Evolutionary conservation across 148 eudicot species (phyloP).

Genomic region (Selenicereus undatus): DNA sequence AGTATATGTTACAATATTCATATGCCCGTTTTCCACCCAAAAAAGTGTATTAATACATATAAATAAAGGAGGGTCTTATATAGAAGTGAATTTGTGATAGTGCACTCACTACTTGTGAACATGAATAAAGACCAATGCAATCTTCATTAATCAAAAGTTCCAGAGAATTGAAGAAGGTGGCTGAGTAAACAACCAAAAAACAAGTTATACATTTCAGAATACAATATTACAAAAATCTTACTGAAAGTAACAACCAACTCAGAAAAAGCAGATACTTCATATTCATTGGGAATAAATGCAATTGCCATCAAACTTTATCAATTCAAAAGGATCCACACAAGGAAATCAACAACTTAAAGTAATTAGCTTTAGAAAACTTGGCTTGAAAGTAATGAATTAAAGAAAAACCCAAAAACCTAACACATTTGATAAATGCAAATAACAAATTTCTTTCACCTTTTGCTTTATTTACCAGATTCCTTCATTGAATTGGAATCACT

Average conservation of each 20-base stretch:
- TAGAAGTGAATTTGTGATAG: too few relatives aligned
- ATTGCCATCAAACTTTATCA: slow-evolving; percentile 11
- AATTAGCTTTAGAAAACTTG: neutral
- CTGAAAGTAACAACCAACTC: slow-evolving; percentile 17
- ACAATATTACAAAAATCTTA: neutral
- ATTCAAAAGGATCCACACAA: slow-evolving; percentile 4
- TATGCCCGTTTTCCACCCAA: too few relatives aligned
- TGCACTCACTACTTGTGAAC: too few relatives aligned
- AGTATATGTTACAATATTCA: too few relatives aligned
- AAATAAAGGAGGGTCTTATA: too few relatives aligned
- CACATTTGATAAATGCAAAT: too few relatives aligned
- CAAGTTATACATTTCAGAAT: neutral
- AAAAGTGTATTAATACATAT: too few relatives aligned
- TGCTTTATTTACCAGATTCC: too few relatives aligned
- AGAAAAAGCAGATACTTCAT: slow-evolving; percentile 18
- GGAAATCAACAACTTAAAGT: neutral
- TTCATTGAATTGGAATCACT: too few relatives aligned
- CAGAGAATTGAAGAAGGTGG: slow-evolving; percentile 4
- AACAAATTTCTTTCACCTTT: too few relatives aligned
- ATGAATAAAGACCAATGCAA: too few relatives aligned
- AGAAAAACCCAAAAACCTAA: slow-evolving; percentile 24
- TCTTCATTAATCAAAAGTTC: too few relatives aligned
- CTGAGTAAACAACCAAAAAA: neutral
- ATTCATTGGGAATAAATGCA: slow-evolving; percentile 23
- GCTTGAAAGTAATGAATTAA: slow-evolving; percentile 19